Percentiles rank a stretch among this genome's conserved stretches.
Conservation (phyloP, 176 grass and related monocot genomes). For the Pharus latifolius region DNA sequence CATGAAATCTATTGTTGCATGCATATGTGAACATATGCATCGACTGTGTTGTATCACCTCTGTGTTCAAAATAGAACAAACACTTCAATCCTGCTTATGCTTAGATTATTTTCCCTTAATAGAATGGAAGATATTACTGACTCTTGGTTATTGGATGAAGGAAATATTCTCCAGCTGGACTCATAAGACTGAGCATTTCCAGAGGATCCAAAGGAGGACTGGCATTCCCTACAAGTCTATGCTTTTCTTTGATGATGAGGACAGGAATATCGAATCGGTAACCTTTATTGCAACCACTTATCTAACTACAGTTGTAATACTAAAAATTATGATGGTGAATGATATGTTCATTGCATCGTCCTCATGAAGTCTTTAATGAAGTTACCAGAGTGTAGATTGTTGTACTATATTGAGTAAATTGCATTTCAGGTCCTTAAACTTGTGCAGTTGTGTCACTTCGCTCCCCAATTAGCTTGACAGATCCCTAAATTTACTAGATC, state of each 20-base stretch:
- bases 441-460: too few species aligned
- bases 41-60: background rate
- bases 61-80: background rate
- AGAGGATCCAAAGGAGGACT: constrained; percentile 68
- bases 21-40: background rate
- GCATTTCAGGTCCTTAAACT: too few species aligned
- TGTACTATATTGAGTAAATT: too few species aligned
- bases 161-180: constrained; percentile 91
- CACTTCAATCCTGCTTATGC: background rate
- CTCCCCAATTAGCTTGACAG: too few species aligned
- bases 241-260: constrained; percentile 90
- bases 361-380: background rate
- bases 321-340: background rate
- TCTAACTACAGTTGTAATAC: background rate
- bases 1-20: background rate
- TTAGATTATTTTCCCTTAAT: background rate
- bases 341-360: too few species aligned
- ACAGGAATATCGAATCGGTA: constrained; percentile 69
- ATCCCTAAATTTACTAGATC: too few species aligned
- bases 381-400: too few species aligned
- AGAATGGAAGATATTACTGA: background rate
- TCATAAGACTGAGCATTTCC: constrained; percentile 89
- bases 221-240: constrained; percentile 63
- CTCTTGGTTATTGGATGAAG: constrained; percentile 22
- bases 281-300: background rate